Percentiles rank a stretch among this genome's conserved stretches.
phyloP scores from a whole-genome alignment of 2,329 filamentous ascomycete species.

The Colletotrichum godetiae region DNA sequence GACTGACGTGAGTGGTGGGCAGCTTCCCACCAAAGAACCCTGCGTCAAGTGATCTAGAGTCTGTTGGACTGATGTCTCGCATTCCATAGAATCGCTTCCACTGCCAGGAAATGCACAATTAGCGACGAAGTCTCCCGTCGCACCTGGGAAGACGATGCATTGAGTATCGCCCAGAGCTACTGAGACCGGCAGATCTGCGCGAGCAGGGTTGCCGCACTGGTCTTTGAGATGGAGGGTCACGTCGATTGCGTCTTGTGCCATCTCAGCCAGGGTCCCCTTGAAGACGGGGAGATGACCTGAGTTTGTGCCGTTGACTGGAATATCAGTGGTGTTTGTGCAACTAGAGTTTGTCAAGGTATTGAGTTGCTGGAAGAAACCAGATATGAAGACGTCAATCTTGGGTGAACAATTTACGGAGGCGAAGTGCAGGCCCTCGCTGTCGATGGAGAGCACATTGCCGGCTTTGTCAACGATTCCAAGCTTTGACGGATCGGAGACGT shows the following conservation, averaged over 20 bases:
- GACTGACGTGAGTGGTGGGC: conserved; percentile 48
- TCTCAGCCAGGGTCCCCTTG: background rate
- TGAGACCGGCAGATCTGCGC: conserved; percentile 43
- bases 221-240: conserved; percentile 48
- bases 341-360: conserved; percentile 43
- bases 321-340: conserved; percentile 39
- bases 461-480: conserved; percentile 46
- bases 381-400: conserved; percentile 46
- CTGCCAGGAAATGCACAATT: conserved; percentile 49
- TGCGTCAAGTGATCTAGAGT: conserved; percentile 47
- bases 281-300: background rate
- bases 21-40: conserved; percentile 50
- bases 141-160: conserved; percentile 38
- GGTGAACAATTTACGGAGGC: conserved; percentile 46
- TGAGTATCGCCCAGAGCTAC: conserved; percentile 45
- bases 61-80: conserved; percentile 46
- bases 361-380: conserved; percentile 48
- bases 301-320: conserved; percentile 37
- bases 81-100: conserved; percentile 42
- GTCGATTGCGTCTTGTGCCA: conserved; percentile 41
- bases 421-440: conserved; percentile 48
- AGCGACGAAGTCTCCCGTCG: conserved; percentile 38
- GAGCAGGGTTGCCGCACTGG: conserved; percentile 48
- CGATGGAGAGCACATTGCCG: conserved; percentile 47
- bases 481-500: conserved; percentile 46